phyloP scores from a whole-genome alignment of 2,329 filamentous ascomycete genomes.

The Beauveria sp. region DNA sequence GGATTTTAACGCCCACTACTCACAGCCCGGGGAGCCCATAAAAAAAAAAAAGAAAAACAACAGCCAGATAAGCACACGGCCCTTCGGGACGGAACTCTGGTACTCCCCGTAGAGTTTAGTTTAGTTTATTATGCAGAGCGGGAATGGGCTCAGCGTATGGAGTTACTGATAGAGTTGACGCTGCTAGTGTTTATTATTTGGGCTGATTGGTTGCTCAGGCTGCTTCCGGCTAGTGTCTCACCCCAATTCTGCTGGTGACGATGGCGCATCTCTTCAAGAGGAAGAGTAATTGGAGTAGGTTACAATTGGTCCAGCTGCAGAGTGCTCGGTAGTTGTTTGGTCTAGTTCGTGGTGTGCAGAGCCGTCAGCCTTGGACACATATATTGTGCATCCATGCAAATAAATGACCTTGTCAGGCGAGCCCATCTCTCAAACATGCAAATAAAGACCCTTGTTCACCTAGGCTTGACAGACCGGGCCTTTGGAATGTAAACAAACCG shows the following conservation, averaged over 20 bases:
- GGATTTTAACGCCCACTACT: neutral
- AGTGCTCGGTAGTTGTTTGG: too few species aligned
- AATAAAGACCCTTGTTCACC: neutral
- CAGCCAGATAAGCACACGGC: neutral
- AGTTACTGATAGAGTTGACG: neutral
- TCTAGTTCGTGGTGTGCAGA: neutral
- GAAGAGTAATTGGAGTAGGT: neutral
- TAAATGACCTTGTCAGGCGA: neutral
- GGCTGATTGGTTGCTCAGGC: neutral
- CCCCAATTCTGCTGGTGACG: neutral
- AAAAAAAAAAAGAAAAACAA: neutral
- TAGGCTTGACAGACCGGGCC: neutral
- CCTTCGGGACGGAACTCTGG: conserved; percentile 4
- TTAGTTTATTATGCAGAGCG: neutral
- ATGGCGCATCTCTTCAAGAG: neutral
- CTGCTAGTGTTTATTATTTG: neutral
- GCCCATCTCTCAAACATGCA: neutral
- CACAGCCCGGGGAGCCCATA: neutral
- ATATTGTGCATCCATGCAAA: neutral
- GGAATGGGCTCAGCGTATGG: neutral
- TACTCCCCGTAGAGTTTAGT: neutral
- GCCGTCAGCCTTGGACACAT: neutral
- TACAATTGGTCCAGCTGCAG: too few species aligned
- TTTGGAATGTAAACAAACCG: neutral
- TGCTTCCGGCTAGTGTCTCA: conserved; percentile 7